Base-by-base conservation (phyloP, 805 yeast genomes). In the Lipomyces starkeyi region DNA sequence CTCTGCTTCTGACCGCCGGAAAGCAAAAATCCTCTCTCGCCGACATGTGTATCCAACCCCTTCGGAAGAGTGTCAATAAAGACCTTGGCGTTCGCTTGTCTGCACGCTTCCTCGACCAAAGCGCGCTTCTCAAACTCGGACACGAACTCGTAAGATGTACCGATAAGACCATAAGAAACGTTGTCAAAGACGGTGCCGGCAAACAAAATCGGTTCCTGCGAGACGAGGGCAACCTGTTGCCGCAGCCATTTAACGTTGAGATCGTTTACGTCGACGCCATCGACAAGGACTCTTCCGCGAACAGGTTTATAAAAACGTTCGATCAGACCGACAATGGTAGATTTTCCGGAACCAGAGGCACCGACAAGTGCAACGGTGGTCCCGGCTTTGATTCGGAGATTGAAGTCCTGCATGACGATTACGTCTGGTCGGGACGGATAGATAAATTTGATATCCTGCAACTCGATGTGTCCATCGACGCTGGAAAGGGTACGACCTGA, bases 311-410 rank as follows among this genome's bases (percentile, higher is more conserved):
- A 88, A 73, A 86, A 86, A 57, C 91, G 79, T 68, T 87, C 80
- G 40, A 87, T 77, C 25, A 87, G 77, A 72, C 87, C 89, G 3
- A 87, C 81, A 17, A 87, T 82, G 0, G 76, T 74, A 35, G 73
- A 69, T 57, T 5, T 82, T 77, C 57, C 92, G 4, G 76, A 73
- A 8, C 97, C 29, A 91, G 88, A 2, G 93, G 96, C 89, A 1
- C 97, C 97, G 25, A 92, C 97, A 73, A 92, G 86, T 11, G 97
- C 97, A 49, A 92, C 94, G 73, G 90, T 91, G 73, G 87, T 78
- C 9, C 97, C 97, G 2, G 94, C 89, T 9, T 93, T 92, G 86
- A 77, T 59, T 2, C 49, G 37, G 25, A 76, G 71, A 35, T 71
- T 67, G 57, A 75, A 72, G 63, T 74, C 68, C 11, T 71, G 66